These are phyloP conservation scores for Chalciporus sphaerocephalus DNA, from an alignment of 768 basidiomycete genomes.

Conservation along the genomic window DNA sequence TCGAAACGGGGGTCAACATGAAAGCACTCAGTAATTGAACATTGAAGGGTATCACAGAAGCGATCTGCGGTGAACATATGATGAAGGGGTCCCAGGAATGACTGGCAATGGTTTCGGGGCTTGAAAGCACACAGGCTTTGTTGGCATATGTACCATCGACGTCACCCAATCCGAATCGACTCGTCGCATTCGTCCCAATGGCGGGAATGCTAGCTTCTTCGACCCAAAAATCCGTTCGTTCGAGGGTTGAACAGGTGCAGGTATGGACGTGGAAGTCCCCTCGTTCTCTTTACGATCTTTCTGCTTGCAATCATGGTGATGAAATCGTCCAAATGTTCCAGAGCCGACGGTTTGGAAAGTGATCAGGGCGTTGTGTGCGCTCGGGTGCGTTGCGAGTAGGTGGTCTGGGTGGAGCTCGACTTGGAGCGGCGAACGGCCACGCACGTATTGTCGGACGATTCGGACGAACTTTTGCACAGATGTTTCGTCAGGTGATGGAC, in stretches of 20 bases:
- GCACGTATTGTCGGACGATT: constrained; percentile 21
- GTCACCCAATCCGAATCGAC: background rate
- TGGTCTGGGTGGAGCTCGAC: constrained; percentile 34
- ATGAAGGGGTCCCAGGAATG: no score
- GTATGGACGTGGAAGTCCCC: background rate
- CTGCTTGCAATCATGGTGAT: constrained; percentile 1
- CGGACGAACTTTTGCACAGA: constrained; percentile 42
- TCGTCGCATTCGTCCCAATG: background rate
- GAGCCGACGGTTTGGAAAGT: constrained; percentile 27
- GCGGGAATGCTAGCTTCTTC: background rate
- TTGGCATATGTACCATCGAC: no score
- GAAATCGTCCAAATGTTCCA: constrained; percentile 14
- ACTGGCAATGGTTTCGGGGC: no score
- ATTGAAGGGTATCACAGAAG: no score
- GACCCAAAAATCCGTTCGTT: background rate
- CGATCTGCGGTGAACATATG: no score
- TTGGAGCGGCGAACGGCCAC: constrained; percentile 27
- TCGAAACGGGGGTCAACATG: no score
- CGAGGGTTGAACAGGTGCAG: background rate
- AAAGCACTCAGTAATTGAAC: no score
- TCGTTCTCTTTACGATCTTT: background rate
- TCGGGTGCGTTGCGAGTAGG: constrained; percentile 51
- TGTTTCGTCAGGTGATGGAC: constrained; percentile 44
- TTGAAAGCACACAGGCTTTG: no score
- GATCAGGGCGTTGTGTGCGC: constrained; percentile 48